Conservation (phyloP, 192 early-diverging fungal species). For the Coemansia sp. region DNA sequence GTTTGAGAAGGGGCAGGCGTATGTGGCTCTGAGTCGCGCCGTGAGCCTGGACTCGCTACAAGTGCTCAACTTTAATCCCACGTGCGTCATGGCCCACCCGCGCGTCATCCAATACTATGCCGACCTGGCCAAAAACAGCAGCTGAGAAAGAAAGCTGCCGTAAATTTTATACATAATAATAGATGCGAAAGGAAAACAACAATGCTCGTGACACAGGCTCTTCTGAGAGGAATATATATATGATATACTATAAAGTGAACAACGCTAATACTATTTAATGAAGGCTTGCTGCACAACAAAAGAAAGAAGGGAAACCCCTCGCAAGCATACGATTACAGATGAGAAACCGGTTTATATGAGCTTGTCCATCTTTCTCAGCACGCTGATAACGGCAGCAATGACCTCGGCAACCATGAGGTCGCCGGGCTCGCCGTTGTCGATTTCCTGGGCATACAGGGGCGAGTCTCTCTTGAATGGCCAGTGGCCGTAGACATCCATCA, state of each 20-base stretch:
- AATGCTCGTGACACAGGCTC: too few relatives aligned
- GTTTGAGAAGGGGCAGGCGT: slow-evolving; percentile 84
- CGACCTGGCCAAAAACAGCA: slow-evolving; percentile 37
- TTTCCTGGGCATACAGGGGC: slow-evolving; percentile 52
- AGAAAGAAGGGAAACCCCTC: background rate
- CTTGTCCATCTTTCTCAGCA: slow-evolving; percentile 86
- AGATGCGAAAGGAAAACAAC: too few relatives aligned
- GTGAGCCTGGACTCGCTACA: slow-evolving; percentile 67
- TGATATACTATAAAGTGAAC: too few relatives aligned
- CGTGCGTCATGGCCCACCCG: slow-evolving; percentile 68
- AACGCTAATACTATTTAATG: too few relatives aligned
- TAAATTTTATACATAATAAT: too few relatives aligned
- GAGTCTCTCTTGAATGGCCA: slow-evolving; percentile 66
- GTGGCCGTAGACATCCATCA: slow-evolving; percentile 80
- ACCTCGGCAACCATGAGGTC: slow-evolving; percentile 62
- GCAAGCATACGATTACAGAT: background rate
- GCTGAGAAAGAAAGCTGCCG: too few relatives aligned
- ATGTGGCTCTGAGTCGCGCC: slow-evolving; percentile 80
- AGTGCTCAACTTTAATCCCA: slow-evolving; percentile 61
- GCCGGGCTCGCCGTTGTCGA: slow-evolving; percentile 53
- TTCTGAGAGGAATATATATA: background rate
- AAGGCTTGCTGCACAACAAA: background rate
- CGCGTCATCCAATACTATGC: slow-evolving; percentile 68
- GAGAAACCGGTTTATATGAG: slow-evolving; percentile 54
- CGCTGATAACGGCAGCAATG: slow-evolving; percentile 74